Evolutionary conservation across 1,284 basidiomycete genomes (phyloP).

Genomic region (Cryptococcus sp.): DNA sequence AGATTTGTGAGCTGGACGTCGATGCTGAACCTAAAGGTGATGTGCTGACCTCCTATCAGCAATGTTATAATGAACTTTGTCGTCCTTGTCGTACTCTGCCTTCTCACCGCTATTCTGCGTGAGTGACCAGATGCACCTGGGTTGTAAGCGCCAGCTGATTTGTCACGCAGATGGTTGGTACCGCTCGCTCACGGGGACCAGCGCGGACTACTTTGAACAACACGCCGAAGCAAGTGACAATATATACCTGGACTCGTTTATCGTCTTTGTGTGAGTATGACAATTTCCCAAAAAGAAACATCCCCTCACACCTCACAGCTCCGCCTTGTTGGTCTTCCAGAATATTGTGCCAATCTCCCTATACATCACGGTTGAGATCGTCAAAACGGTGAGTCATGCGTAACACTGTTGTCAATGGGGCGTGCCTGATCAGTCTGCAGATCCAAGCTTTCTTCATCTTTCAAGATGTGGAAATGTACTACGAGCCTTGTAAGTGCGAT

Average conservation of each 20-base stretch:
- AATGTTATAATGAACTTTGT: constrained; percentile 94
- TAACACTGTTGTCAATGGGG: neutral
- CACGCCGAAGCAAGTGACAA: constrained; percentile 66
- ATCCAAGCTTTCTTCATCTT: constrained; percentile 96
- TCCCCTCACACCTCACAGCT: constrained; percentile 55
- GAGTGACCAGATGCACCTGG: constrained; percentile 7
- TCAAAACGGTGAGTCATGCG: constrained; percentile 64
- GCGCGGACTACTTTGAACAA: constrained; percentile 70
- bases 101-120: constrained; percentile 57
- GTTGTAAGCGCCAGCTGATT: constrained; percentile 21
- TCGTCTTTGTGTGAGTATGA: constrained; percentile 79
- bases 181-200: constrained; percentile 65
- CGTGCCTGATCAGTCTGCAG: constrained; percentile 38
- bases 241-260: constrained; percentile 71
- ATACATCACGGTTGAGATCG: constrained; percentile 96
- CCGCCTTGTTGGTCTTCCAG: constrained; percentile 90
- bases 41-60: constrained; percentile 25
- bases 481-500: constrained; percentile 60
- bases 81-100: constrained; percentile 76
- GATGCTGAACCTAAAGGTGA: neutral
- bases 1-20: constrained; percentile 59
- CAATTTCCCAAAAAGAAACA: constrained; percentile 1
- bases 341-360: constrained; percentile 97
- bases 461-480: constrained; percentile 98
- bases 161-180: constrained; percentile 71